Evolutionary conservation across 2,329 filamentous ascomycete species (phyloP), one percentile per base, ranked within the genome.

Genomic region (Thielaviopsis punctulata): DNA sequence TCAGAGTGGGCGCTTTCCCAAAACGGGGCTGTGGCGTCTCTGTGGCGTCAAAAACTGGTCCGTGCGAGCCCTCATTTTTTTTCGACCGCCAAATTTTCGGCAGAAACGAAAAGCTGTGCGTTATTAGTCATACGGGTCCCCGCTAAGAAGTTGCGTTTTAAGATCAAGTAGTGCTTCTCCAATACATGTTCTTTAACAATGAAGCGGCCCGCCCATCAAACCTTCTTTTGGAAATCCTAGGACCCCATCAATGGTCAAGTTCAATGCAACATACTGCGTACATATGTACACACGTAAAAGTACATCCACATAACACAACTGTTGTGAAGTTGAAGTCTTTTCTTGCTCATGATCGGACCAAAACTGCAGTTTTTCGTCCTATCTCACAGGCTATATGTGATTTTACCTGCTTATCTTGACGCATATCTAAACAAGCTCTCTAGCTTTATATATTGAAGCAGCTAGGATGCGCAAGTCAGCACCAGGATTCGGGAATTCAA

Each of bases 1-100:
- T 60, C 66, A 66, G 65, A 65, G 66, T 66, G 62, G 60, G 60
- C 61, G 59, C 60, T 59, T 61, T 58, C 57, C 61, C 62, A 60
- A 59, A 64, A 66, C 60, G 56, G 61, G 53, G 55, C 44, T 59
- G 59, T 61, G 62, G 60, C 59, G 45, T 39, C 39, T 9, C n/a
- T 10, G 53, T 52, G 53, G 53, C 53, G 43, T 30, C 44, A 5
- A 7, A 15, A 55, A 25, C 27, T 55, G 53, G 53, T 55, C 53
- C 49, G 53, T 55, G 53, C 53, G 39, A 48, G 53, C 53, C 53
- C 53, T 55, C 49, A 52, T 52, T 55, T 55, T 51, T 36, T 49
- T 52, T 27, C 27, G 36, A 41, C n/a, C 36, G 36, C 36, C 36
- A 41, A 41, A 41, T 41, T 41, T 41, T 41, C 36, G 36, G 36